These are phyloP conservation scores for Metschnikowia kofuensis DNA, from an alignment of 805 yeast genomes.

Conservation along the genomic window DNA sequence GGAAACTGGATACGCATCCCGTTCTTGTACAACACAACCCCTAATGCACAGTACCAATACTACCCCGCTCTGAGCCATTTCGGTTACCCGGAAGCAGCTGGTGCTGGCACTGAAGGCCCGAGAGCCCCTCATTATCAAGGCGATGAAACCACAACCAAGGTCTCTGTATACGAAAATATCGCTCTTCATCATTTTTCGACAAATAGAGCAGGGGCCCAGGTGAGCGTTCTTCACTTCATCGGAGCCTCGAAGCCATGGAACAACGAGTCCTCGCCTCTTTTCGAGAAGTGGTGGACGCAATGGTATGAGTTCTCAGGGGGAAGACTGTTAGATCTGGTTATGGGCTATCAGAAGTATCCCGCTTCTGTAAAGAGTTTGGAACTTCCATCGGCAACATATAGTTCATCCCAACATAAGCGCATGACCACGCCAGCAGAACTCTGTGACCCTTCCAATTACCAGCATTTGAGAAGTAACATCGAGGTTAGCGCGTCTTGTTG, in stretches of 20 bases:
- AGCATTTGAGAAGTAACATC: slow-evolving; percentile 16
- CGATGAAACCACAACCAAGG: not conserved
- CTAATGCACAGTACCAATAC: slow-evolving; percentile 61
- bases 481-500: slow-evolving; percentile 21
- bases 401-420: not conserved
- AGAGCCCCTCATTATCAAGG: no score
- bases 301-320: slow-evolving; percentile 34
- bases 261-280: slow-evolving; percentile 17
- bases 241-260: slow-evolving; percentile 64
- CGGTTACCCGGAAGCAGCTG: slow-evolving; percentile 2
- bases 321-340: slow-evolving; percentile 21
- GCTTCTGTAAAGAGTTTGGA: slow-evolving; percentile 4
- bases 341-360: slow-evolving; percentile 4
- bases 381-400: not conserved
- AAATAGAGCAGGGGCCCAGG: slow-evolving; percentile 19
- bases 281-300: slow-evolving; percentile 38
- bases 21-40: slow-evolving; percentile 80
- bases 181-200: slow-evolving; percentile 9
- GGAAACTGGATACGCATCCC: slow-evolving; percentile 70
- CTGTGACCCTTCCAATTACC: slow-evolving; percentile 32
- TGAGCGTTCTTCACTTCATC: slow-evolving; percentile 63
- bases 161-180: slow-evolving; percentile 6
- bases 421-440: slow-evolving; percentile 20
- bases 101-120: not conserved
- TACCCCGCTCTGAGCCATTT: slow-evolving; percentile 66